Base-by-base conservation (phyloP, 352 stramenopile species). In the Globisporangium solare region DNA sequence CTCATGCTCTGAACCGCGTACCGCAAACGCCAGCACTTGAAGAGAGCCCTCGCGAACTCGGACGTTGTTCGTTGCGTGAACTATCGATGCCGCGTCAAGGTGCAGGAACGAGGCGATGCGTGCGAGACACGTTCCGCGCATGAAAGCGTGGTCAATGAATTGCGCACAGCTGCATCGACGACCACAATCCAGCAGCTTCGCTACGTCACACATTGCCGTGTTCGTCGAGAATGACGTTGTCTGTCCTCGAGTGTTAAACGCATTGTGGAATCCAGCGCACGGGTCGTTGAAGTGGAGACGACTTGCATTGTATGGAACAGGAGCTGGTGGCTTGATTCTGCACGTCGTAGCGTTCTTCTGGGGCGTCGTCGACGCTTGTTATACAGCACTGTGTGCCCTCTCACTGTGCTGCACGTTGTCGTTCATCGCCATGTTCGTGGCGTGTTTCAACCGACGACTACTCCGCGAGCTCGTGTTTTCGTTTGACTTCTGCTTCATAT, bases 401-500 rank as follows among this genome's bases (percentile, higher is more conserved):
- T 17, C 22, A 5, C 18, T 45, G 14, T 22, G 17, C 0, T 47
- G 32, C 8, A 24, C 35, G 18, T 14, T 47, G 4, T 45, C 14
- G 15, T 47, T 27, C 18, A 20, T 45, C 14, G 12, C 15, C 3
- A 7, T 35, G 13, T 56, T 45, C 50, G 7, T 15, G 31, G 22
- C 22, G 31, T 56, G 35, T 35, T 56, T 18, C 50, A 45, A 56
- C 32, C 50, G 32, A 11, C 18, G 22, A 17, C 17, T 56, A 15
- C 22, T 56, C 11, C 50, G 22, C 5, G 35, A 47, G 21, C 50
- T 47, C n/a, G 17, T 35, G 27, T 32, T 45, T 18, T 68, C 53
- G 17, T 74, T 74, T 48, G 64, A 71, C 58, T 69, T 71, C 17
- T 51, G 50, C 2, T 74, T 70, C 51, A 21, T 71, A 22, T 62